These are phyloP conservation scores for Fraxinus platypoda DNA, from an alignment of 305 asterid species.

Conservation along the genomic window DNA sequence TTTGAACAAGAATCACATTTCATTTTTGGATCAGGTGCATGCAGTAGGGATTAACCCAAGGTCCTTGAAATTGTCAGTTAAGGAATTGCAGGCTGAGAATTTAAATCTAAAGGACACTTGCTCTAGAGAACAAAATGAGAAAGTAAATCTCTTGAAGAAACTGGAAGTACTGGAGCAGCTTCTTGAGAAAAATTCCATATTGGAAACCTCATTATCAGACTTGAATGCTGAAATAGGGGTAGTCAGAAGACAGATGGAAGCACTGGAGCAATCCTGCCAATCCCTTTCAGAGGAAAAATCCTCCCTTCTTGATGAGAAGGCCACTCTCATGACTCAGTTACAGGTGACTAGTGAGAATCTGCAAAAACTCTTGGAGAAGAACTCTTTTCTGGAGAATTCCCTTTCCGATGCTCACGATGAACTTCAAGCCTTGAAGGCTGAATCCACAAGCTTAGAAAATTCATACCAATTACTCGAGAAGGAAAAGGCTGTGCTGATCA, in stretches of 20 bases:
- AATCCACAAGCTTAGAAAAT: slow-evolving; percentile 68
- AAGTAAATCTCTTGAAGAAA: slow-evolving; percentile 64
- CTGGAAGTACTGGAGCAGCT: slow-evolving; percentile 74
- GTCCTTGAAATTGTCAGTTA: slow-evolving; percentile 59
- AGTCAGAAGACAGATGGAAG: slow-evolving; percentile 62
- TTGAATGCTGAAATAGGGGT: slow-evolving; percentile 81
- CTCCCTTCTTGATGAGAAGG: slow-evolving; percentile 62
- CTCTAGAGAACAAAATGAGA: slow-evolving; percentile 60
- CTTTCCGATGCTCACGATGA: slow-evolving; percentile 63
- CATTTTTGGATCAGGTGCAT: slow-evolving; percentile 64
- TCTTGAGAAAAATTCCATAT: slow-evolving; percentile 72
- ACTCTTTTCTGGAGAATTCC: slow-evolving; percentile 60
- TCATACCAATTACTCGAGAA: slow-evolving; percentile 65
- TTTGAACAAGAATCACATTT: slow-evolving; percentile 55
- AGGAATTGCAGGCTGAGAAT: slow-evolving; percentile 63
- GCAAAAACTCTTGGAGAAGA: slow-evolving; percentile 62
- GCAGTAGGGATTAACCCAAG: slow-evolving; percentile 68
- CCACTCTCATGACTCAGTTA: slow-evolving; percentile 46
- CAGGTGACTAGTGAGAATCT: slow-evolving; percentile 63
- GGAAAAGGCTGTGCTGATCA: slow-evolving; percentile 64
- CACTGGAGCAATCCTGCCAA: slow-evolving; percentile 62
- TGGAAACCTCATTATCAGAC: slow-evolving; percentile 84
- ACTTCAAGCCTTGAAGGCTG: slow-evolving; percentile 59
- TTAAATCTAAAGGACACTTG: slow-evolving; percentile 53
- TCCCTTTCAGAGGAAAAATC: slow-evolving; percentile 69